Evolutionary conservation across 495 filamentous ascomycete genomes (phyloP), one percentile per base, ranked within the genome.

Genomic region (Xylaria bambusicola): DNA sequence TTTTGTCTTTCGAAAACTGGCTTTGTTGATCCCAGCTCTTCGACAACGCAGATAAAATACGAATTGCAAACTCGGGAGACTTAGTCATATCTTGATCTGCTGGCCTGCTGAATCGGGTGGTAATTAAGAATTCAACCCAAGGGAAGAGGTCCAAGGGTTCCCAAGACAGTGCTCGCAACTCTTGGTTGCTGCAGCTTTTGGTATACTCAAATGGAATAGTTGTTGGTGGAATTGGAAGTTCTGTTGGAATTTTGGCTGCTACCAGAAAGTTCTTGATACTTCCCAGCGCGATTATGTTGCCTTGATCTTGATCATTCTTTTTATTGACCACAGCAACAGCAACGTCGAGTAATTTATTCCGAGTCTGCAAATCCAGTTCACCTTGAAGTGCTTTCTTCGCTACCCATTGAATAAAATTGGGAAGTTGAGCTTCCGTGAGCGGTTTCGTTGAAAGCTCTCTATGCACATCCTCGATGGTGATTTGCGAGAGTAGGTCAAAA

Each of bases 171-270:
- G 86, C 81, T 59, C 92, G 84, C 23, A 98, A 73, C 54, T 93
- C 85, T 21, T 57, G 66, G 4, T 62, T 56, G 40, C 15, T 49
- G 26, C 73, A 69, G 40, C 68, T 63, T 61, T 83, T 90, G 0
- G 91, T 92, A 62, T 91, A 88, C 21, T 82, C 80, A 69, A 94
- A 90, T 5, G 95, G 91, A 31, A 98, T 81, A 0, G 92, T 93
- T 13, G 82, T 82, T 0, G 86, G 84, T n/a, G 95, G 92, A 40
- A 93, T 73, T 0, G 94, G 95, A 47, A 97, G 73, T n/a, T 88
- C 86, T 17, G 89, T 79, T 0, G 91, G 87, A 60, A 98, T 92
- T 44, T 84, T 86, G 50, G 83, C 83, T 5, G 84, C 79, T 64
- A 85, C 90, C 58, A 95, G 72, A 68, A 88, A 97, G 61, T 84